A percentile compares a stretch with the other conserved stretches of the same genome.
phyloP scores from a whole-genome alignment of 768 basidiomycete genomes.

The Trametes cubensis region DNA sequence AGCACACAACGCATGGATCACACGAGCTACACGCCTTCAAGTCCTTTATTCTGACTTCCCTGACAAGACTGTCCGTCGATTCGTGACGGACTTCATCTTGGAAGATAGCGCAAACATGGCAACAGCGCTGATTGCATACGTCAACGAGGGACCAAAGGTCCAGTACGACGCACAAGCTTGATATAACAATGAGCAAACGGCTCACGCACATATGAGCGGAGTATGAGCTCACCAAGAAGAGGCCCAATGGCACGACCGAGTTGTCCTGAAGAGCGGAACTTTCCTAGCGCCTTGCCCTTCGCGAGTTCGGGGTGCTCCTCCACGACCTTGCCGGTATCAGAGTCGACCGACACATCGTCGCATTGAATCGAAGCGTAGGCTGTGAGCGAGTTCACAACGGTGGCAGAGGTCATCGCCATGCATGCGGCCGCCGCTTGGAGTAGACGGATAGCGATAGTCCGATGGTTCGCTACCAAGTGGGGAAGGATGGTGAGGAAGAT shows the following conservation, averaged over 20 bases:
- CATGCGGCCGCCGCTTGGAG: constrained; percentile 76
- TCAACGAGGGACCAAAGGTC: constrained; percentile 81
- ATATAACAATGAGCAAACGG: not conserved
- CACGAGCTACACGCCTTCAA: not conserved
- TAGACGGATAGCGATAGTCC: constrained; percentile 50
- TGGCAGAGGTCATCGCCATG: constrained; percentile 93
- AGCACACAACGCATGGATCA: not conserved
- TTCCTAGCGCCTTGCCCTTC: constrained; percentile 82
- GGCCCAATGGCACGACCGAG: constrained; percentile 93
- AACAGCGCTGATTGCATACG: constrained; percentile 66
- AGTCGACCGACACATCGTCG: constrained; percentile 64
- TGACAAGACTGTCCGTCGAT: constrained; percentile 13
- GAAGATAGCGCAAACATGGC: constrained; percentile 65
- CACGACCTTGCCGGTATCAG: constrained; percentile 55
- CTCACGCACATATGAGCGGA: too few species aligned
- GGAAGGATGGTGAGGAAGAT: constrained; percentile 74
- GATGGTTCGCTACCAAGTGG: constrained; percentile 45
- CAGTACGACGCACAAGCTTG: constrained; percentile 86
- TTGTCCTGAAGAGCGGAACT: constrained; percentile 92
- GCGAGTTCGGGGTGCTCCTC: constrained; percentile 68
- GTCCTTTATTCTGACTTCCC: constrained; percentile 5
- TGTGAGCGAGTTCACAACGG: constrained; percentile 92
- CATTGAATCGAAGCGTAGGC: constrained; percentile 90
- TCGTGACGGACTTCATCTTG: constrained; percentile 50
- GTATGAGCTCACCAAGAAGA: constrained; percentile 68